Percentiles rank a stretch among this genome's conserved stretches.
Evolutionary conservation across 495 filamentous ascomycete genomes (phyloP).

Genomic region (Tuber indicum): DNA sequence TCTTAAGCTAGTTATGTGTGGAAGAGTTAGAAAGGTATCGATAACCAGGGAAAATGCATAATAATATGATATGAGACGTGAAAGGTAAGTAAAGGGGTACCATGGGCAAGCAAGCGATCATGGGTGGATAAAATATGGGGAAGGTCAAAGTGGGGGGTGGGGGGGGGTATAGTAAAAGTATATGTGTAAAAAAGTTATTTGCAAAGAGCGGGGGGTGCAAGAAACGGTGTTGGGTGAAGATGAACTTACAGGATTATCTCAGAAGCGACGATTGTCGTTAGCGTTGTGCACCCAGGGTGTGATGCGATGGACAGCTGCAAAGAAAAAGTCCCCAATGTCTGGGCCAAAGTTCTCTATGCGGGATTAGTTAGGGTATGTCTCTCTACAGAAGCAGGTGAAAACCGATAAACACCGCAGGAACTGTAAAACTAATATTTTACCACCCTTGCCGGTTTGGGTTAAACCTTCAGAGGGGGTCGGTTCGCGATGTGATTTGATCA

Average conservation of each 20-base stretch:
- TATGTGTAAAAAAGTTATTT: not conserved
- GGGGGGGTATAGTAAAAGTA: not conserved
- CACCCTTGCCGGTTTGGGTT: not conserved
- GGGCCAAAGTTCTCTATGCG: not conserved
- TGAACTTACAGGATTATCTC: conserved; percentile 3
- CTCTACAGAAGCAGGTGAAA: not conserved
- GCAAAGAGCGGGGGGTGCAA: not conserved
- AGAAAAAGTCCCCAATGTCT: not conserved
- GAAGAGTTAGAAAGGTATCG: conserved; percentile 15
- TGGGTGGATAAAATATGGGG: not conserved
- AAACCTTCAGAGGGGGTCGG: not conserved
- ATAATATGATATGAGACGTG: not conserved
- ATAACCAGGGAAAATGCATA: not conserved
- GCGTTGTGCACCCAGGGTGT: not conserved
- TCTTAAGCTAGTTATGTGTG: conserved; percentile 19
- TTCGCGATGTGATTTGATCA: not conserved
- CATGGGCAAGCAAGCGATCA: not conserved
- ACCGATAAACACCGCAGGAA: not conserved
- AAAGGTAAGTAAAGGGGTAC: not conserved
- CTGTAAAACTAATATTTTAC: not conserved
- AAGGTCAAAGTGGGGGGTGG: not conserved
- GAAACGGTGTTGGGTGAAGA: not conserved
- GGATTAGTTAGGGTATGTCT: conserved; percentile 5
- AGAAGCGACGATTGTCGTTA: conserved; percentile 1
- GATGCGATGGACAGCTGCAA: conserved; percentile 1